Evolutionary conservation across 257 asterid species (phyloP).

Genomic region (Ajuga chamaepitys): DNA sequence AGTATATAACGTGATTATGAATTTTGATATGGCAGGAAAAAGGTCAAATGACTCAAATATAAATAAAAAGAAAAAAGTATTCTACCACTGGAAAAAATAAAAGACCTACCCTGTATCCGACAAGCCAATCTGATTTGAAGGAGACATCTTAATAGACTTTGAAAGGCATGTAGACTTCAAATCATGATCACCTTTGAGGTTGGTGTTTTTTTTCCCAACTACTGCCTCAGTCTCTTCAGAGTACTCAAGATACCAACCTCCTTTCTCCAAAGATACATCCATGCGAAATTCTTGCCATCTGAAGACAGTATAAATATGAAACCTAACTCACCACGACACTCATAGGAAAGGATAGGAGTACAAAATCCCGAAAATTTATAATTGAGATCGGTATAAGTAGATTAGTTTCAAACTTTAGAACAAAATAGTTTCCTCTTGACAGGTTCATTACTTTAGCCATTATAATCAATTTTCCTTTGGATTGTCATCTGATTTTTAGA

Average conservation of each 20-base stretch:
- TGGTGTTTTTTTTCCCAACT: conserved; percentile 18
- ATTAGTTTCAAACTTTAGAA: too few species aligned
- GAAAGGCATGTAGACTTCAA: conserved; percentile 16
- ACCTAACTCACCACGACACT: not conserved
- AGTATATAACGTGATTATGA: not conserved
- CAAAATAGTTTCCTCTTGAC: too few species aligned
- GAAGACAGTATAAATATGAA: conserved; percentile 22
- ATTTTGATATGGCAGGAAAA: not conserved
- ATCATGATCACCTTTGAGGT: conserved; percentile 11
- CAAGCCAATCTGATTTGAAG: conserved; percentile 22
- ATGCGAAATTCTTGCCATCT: conserved; percentile 81
- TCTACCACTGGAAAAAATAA: too few species aligned
- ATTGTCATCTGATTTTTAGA: too few species aligned
- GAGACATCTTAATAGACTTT: conserved; percentile 14
- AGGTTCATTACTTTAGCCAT: too few species aligned
- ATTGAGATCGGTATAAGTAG: too few species aligned
- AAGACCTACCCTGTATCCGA: conserved; percentile 32
- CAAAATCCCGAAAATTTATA: not conserved
- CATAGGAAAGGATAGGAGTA: not conserved
- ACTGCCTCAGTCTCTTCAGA: conserved; percentile 18
- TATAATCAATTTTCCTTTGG: too few species aligned
- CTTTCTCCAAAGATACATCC: conserved; percentile 76
- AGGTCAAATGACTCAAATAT: not conserved
- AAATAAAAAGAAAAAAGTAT: too few species aligned
- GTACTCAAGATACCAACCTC: conserved; percentile 58